Conservation (phyloP, 108 stramenopile genomes). For the Tribonema minus region DNA sequence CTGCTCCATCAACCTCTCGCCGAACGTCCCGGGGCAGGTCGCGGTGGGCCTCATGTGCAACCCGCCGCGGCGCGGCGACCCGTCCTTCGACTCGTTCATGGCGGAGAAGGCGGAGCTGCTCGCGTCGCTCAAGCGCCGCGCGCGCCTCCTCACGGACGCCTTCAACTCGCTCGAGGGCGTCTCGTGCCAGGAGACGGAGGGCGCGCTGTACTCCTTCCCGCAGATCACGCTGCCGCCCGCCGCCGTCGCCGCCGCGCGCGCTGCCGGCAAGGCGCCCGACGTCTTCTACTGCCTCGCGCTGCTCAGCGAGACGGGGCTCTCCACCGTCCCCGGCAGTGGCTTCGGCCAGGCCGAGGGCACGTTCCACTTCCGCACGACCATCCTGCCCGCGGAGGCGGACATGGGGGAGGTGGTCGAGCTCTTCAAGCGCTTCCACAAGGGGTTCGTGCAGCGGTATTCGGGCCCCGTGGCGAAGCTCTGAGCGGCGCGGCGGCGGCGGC, state of each 20-base stretch:
- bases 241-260: slow-evolving; percentile 70
- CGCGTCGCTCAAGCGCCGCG: slow-evolving; percentile 74
- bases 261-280: slow-evolving; percentile 72
- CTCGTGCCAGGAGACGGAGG: slow-evolving; percentile 79
- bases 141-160: slow-evolving; percentile 68
- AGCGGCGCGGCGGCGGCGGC: too few species aligned
- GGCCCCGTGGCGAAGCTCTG: too few species aligned
- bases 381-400: slow-evolving; percentile 75
- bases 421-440: slow-evolving; percentile 70
- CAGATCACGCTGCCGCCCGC: slow-evolving; percentile 70
- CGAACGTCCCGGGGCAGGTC: slow-evolving; percentile 79
- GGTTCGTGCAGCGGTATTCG: slow-evolving; percentile 72
- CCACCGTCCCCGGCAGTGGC: slow-evolving; percentile 91
- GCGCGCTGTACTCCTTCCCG: slow-evolving; percentile 96
- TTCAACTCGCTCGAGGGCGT: slow-evolving; percentile 84
- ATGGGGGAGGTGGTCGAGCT: slow-evolving; percentile 66
- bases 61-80: slow-evolving; percentile 69
- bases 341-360: slow-evolving; percentile 90
- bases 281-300: slow-evolving; percentile 84
- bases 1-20: slow-evolving; percentile 78
- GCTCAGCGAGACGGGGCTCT: slow-evolving; percentile 85
- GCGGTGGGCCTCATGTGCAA: slow-evolving; percentile 83
- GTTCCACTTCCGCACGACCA: slow-evolving; percentile 76
- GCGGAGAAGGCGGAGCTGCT: slow-evolving; percentile 66
- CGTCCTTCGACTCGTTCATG: slow-evolving; percentile 66